Evolutionary conservation across 768 basidiomycete species (phyloP).

Genomic region (Serendipita sp.): DNA sequence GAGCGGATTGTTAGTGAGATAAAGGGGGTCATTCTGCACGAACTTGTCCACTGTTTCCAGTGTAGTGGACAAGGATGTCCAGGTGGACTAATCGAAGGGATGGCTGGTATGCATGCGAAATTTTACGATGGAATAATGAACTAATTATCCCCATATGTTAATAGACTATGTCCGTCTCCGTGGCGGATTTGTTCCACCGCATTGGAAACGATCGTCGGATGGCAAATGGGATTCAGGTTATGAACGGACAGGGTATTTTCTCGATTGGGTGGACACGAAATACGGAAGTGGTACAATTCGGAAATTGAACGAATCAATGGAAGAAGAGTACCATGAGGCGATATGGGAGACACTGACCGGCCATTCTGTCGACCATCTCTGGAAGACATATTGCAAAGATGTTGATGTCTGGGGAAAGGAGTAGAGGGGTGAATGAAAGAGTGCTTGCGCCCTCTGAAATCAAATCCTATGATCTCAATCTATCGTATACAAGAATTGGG

Average conservation of each 20-base stretch:
- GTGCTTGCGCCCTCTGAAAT: not conserved
- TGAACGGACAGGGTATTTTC: constrained; percentile 55
- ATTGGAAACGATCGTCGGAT: constrained; percentile 39
- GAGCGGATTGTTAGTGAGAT: constrained; percentile 41
- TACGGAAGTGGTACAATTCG: constrained; percentile 35
- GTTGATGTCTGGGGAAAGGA: not conserved
- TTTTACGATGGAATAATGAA: not conserved
- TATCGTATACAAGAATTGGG: too few species aligned
- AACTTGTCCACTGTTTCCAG: constrained; percentile 69
- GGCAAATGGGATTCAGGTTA: constrained; percentile 64
- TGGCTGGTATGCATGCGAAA: constrained; percentile 40
- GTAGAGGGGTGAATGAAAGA: not conserved
- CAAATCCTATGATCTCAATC: too few species aligned
- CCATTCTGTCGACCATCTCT: constrained; percentile 35
- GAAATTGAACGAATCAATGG: constrained; percentile 41
- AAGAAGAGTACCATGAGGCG: constrained; percentile 32
- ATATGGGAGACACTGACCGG: constrained; percentile 42
- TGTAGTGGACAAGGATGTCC: constrained; percentile 47
- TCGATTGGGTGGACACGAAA: constrained; percentile 35
- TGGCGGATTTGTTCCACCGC: constrained; percentile 44
- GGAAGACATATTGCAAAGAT: constrained; percentile 30
- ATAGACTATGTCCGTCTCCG: constrained; percentile 57
- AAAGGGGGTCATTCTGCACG: constrained; percentile 52
- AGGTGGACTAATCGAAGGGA: constrained; percentile 59
- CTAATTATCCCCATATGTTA: not conserved